Percentiles rank a stretch among this genome's conserved stretches.
Conservation (phyloP, 2,329 filamentous ascomycete genomes). For the Alternaria sp. region DNA sequence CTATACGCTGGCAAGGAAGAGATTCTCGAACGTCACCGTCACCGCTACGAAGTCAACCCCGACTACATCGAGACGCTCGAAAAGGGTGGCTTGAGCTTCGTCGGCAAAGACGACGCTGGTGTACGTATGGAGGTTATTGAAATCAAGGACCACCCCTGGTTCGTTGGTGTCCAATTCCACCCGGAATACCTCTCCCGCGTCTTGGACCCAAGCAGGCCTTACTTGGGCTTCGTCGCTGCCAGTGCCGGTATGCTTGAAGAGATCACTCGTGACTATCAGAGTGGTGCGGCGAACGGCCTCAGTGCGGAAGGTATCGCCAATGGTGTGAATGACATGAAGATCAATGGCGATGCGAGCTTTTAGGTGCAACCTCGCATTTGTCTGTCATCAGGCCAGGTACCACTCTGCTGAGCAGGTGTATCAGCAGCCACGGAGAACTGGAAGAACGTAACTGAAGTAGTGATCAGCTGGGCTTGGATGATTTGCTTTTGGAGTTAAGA, state of each 20-base stretch:
- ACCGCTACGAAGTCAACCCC: constrained; percentile 92
- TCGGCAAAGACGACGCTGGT: constrained; percentile 81
- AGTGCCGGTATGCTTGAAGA: constrained; percentile 71
- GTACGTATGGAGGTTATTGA: constrained; percentile 86
- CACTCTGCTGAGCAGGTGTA: neutral
- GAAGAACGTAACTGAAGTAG: neutral
- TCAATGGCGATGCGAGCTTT: constrained; percentile 30
- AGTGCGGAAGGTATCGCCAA: constrained; percentile 34
- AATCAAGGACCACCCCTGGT: constrained; percentile 83
- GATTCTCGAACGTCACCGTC: constrained; percentile 78
- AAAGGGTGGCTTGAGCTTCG: constrained; percentile 74
- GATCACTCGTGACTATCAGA: constrained; percentile 48
- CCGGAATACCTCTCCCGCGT: constrained; percentile 85
- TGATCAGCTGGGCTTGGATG: neutral
- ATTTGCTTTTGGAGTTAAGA: constrained; percentile 3
- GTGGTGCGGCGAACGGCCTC: constrained; percentile 22
- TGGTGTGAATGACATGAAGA: constrained; percentile 32
- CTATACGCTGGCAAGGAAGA: constrained; percentile 69
- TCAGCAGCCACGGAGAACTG: neutral
- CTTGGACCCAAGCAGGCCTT: constrained; percentile 76
- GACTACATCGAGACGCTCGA: constrained; percentile 75
- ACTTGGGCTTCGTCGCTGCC: constrained; percentile 86
- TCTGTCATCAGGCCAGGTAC: neutral
- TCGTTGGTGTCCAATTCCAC: constrained; percentile 87
- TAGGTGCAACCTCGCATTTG: constrained; percentile 4